phyloP scores from a whole-genome alignment of 2,329 filamentous ascomycete species.

The Lasiodiplodia gonubiensis region DNA sequence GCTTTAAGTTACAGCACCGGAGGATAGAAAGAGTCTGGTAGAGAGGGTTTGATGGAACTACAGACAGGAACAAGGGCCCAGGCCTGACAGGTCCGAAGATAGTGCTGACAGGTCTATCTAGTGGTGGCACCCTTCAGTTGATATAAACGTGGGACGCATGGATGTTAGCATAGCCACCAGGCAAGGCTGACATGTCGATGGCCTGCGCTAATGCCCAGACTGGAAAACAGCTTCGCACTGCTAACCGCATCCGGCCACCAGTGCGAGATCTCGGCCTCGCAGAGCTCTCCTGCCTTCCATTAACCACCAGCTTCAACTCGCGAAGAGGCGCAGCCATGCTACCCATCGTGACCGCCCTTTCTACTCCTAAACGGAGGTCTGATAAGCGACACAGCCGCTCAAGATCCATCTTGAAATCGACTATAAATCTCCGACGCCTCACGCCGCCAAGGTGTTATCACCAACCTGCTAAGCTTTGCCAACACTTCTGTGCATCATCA shows the following conservation, averaged over 20 bases:
- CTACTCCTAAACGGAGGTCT: not conserved
- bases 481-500: not conserved
- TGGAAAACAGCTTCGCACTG: not conserved
- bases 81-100: not conserved
- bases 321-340: slow-evolving; percentile 3
- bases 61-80: not conserved
- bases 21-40: no score
- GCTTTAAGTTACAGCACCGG: no score
- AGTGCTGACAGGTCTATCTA: not conserved
- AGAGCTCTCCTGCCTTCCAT: not conserved
- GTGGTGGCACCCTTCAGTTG: not conserved
- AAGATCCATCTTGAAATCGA: not conserved
- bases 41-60: not conserved
- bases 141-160: not conserved
- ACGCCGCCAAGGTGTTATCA: not conserved
- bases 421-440: not conserved
- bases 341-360: not conserved
- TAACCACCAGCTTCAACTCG: not conserved
- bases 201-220: not conserved
- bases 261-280: slow-evolving; percentile 4
- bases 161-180: not conserved
- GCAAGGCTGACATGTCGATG: not conserved
- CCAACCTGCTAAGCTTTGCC: not conserved
- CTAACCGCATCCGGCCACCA: slow-evolving; percentile 3
- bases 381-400: not conserved